A percentile compares a stretch with the other conserved stretches of the same genome.
phyloP scores from a whole-genome alignment of 257 asterid genomes.

The Rubia yunnanensis region DNA sequence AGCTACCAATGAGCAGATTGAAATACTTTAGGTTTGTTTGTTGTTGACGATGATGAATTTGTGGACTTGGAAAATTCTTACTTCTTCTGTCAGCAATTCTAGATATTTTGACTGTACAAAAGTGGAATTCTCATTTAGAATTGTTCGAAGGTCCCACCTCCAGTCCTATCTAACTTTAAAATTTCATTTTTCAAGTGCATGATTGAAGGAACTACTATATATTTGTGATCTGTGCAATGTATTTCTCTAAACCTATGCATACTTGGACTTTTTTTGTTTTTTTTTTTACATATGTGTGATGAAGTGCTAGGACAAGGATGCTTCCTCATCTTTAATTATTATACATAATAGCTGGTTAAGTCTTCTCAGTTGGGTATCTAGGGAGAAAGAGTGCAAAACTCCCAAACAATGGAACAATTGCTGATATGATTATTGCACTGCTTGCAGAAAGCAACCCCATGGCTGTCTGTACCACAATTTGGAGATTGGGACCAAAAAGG shows the following conservation, averaged over 20 bases:
- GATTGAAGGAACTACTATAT: background rate
- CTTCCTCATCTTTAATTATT: background rate
- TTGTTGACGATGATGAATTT: background rate
- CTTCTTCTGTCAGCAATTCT: constrained; percentile 3
- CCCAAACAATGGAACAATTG: background rate
- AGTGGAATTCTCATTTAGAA: background rate
- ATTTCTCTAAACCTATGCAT: constrained; percentile 5
- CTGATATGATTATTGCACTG: background rate
- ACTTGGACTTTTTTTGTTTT: constrained; percentile 1
- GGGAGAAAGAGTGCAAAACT: too few species aligned
- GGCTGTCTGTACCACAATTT: constrained; percentile 91
- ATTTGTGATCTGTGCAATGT: too few species aligned
- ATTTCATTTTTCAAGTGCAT: background rate
- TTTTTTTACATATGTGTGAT: background rate
- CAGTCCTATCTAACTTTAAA: constrained; percentile 1
- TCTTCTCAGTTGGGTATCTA: background rate
- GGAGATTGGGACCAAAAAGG: constrained; percentile 98
- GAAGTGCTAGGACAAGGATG: constrained; percentile 1
- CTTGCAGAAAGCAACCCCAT: constrained; percentile 46
- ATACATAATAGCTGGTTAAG: background rate
- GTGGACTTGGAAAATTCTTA: constrained; percentile 1
- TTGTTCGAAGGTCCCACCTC: constrained; percentile 11
- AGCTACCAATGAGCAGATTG: background rate
- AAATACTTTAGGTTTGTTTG: background rate
- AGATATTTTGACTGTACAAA: background rate